phyloP scores from a whole-genome alignment of 2,329 filamentous ascomycete genomes.

The Geoglossum cookeanum region DNA sequence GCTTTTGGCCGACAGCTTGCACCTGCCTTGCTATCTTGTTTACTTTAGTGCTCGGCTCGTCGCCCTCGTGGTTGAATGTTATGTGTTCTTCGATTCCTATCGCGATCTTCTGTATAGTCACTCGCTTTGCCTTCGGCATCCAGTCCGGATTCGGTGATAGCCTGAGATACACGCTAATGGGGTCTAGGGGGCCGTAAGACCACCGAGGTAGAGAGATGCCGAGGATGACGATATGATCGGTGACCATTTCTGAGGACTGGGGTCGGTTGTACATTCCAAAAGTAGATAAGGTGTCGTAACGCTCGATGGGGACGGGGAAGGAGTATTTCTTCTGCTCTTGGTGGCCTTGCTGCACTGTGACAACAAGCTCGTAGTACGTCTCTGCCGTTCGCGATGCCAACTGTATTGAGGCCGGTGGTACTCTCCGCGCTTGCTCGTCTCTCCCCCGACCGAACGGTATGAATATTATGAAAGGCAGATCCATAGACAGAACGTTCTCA shows the following conservation, averaged over 20 bases:
- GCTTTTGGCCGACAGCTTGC: constrained; percentile 60
- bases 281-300: constrained; percentile 92
- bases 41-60: constrained; percentile 78
- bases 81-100: constrained; percentile 93
- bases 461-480: constrained; percentile 90
- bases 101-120: constrained; percentile 87
- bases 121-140: constrained; percentile 73
- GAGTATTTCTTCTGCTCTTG: constrained; percentile 74
- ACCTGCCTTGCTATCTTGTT: constrained; percentile 74
- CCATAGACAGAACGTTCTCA: constrained; percentile 86
- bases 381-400: constrained; percentile 86
- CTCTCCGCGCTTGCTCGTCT: constrained; percentile 72
- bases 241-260: constrained; percentile 66
- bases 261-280: constrained; percentile 99
- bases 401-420: constrained; percentile 82
- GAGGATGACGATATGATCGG: constrained; percentile 79
- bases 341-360: constrained; percentile 82
- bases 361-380: constrained; percentile 91
- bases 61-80: constrained; percentile 94
- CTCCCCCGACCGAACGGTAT: constrained; percentile 87
- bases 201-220: constrained; percentile 84
- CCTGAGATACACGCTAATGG: constrained; percentile 91
- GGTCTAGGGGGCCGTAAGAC: constrained; percentile 91
- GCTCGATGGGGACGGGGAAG: constrained; percentile 75
- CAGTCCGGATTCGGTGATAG: constrained; percentile 82